Evolutionary conservation across 345 rosid species (phyloP), one percentile per base, ranked within the genome.

Genomic region (Firmiana major): DNA sequence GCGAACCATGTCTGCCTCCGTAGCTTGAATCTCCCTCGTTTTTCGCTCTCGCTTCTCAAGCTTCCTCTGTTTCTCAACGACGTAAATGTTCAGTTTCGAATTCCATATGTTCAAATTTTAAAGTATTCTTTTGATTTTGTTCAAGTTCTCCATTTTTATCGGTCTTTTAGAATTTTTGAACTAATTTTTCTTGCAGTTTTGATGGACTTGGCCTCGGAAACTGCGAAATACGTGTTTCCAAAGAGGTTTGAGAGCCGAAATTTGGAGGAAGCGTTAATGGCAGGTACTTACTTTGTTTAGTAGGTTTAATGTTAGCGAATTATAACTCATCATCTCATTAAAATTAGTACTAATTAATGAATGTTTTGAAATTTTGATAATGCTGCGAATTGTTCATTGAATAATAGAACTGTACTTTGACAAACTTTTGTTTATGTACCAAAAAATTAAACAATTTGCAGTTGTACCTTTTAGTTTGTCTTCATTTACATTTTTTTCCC

Each of bases 201-300:
- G 77, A 78, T 76, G 74, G 93, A 91, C 78, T 86, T 94, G 83
- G 90, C 86, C 0, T 81, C 71, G 69, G 98, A 93, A 81, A 89
- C 93, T 34, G 88, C 93, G 0, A 93, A 85, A 64, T 95, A 93
- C 53, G 87, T 90, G 79, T 88, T 95, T 68, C 98, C 99, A 1
- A 91, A 90, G 88, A 85, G 92, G 74, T 90, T 87, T 57, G 87
- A 86, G 71, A 81, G 89, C 86, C 84, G 87, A 43, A 93, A 81
- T 77, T 79, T 93, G 48, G 97, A 95, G 87, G 98, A 93, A 88
- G 94, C 96, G 2, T 80, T 93, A 40, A 95, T 95, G 99, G 81
- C 94, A 45, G 97, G 98, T 92, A 60, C 21, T 48, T 69, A 62
- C 0, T 31, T 15, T 19, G 42, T 19, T 57, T 63, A 34, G 6